A percentile compares a stretch with the other conserved stretches of the same genome.
phyloP scores from a whole-genome alignment of 495 filamentous ascomycete genomes.

The Hypoxylon crocopeplum region DNA sequence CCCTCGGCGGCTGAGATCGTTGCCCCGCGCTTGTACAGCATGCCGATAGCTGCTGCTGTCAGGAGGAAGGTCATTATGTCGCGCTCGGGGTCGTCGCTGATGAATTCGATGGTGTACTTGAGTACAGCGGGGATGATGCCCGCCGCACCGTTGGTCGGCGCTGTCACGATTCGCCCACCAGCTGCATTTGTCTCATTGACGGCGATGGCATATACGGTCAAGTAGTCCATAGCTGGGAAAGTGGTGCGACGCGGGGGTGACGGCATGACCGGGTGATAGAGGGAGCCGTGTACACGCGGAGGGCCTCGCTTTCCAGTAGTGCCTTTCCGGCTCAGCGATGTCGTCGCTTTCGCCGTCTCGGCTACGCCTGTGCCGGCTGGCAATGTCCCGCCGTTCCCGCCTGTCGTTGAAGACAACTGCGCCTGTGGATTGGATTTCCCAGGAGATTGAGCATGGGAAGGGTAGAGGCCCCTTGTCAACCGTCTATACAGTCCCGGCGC shows the following conservation, averaged over 20 bases:
- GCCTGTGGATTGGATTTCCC: background rate
- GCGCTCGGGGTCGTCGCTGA: constrained; percentile 45
- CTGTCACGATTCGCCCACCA: constrained; percentile 46
- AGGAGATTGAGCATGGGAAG: constrained; percentile 18
- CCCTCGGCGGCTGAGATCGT: constrained; percentile 47
- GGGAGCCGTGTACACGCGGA: constrained; percentile 40
- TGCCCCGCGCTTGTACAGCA: constrained; percentile 48
- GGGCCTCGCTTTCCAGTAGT: constrained; percentile 25
- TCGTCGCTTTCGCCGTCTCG: constrained; percentile 1
- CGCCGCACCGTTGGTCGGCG: constrained; percentile 47
- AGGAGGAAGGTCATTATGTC: constrained; percentile 46
- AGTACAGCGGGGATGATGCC: constrained; percentile 46
- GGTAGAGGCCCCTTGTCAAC: constrained; percentile 44
- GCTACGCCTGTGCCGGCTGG: background rate
- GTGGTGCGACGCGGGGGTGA: constrained; percentile 44
- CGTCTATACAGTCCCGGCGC: constrained; percentile 43
- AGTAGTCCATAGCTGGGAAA: constrained; percentile 45
- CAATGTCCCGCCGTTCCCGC: background rate
- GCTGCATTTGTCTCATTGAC: constrained; percentile 48
- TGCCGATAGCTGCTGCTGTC: constrained; percentile 45
- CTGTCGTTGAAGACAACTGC: constrained; percentile 17
- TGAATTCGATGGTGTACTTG: constrained; percentile 45
- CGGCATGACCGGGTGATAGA: constrained; percentile 43
- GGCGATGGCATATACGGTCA: constrained; percentile 46
- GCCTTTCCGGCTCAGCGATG: constrained; percentile 16